These are phyloP conservation scores for Trametes versicolor DNA, from an alignment of 1,284 basidiomycete species.

Conservation along the genomic window DNA sequence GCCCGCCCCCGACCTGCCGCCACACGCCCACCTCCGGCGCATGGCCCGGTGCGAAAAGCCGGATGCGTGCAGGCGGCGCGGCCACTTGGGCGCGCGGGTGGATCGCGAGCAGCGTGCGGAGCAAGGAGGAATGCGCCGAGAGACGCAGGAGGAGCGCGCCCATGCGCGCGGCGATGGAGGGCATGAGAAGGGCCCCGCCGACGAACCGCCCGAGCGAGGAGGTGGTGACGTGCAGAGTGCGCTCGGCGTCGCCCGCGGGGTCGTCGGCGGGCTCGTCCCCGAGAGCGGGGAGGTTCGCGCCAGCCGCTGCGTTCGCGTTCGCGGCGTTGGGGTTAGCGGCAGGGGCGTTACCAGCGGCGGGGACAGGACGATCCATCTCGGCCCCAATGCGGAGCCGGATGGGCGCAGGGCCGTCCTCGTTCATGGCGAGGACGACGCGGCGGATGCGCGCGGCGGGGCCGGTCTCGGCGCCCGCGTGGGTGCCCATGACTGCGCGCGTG, in stretches of 20 bases:
- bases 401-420: conserved; percentile 54
- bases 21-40: conserved; percentile 25
- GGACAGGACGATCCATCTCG: conserved; percentile 32
- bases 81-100: conserved; percentile 43
- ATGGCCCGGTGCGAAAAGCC: conserved; percentile 28
- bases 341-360: too few relatives aligned
- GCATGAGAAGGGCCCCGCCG: conserved; percentile 72
- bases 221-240: conserved; percentile 63
- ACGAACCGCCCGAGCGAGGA: conserved; percentile 69
- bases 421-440: conserved; percentile 46
- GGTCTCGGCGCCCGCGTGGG: conserved; percentile 34
- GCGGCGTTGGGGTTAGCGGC: conserved; percentile 11
- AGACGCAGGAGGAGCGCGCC: conserved; percentile 66
- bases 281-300: conserved; percentile 7
- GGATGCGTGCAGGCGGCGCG: conserved; percentile 16
- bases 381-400: conserved; percentile 57
- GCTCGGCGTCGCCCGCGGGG: conserved; percentile 58
- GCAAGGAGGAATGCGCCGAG: conserved; percentile 56
- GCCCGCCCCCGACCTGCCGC: conserved; percentile 36
- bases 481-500: conserved; percentile 58
- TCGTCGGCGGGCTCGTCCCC: conserved; percentile 38
- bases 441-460: conserved; percentile 36
- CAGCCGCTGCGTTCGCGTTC: conserved; percentile 9
- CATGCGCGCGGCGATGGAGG: conserved; percentile 70
- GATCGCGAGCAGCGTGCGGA: conserved; percentile 66